Base-by-base conservation (phyloP, 164 flowering plant species). In the Annona squamosa region DNA sequence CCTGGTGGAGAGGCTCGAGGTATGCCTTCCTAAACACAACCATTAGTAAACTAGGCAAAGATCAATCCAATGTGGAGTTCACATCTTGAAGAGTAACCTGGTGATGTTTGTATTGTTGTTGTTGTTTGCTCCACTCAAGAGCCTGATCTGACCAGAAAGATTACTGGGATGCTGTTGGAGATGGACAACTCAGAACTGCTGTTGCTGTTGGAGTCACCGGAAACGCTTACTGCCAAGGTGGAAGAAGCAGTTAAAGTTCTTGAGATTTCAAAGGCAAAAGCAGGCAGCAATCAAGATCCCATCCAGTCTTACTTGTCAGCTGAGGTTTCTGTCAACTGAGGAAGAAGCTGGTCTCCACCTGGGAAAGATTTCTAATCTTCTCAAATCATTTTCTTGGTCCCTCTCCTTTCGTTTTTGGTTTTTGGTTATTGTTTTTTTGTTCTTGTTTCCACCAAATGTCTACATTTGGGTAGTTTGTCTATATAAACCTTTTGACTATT, bases 101-200 rank as follows among this genome's bases (percentile, higher is more conserved):
- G 13, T 6, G 7, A 6, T 9, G 13, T 26, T 57, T 16, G 0
- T 26, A 4, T 4, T 2, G 13, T 2, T 2, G 16, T 77, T 44
- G 18, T 57, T 48, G 63, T 3, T 63, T 83, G 81, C 91, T 26
- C 37, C 37, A 26, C 37, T 26, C 37, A 26, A 26, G 37, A 91
- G 97, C 83, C 81, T 75, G 93, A 89, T 17, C 88, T 86, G 68
- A 91, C 86, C 26, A 83, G 87, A 7, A 93, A 93, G 77, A 90
- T 91, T 19, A 94, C 96, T 0, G 97, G 98, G 47, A 94, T 91
- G 97, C 84, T 94, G 18, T 74, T 94, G 80, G 98, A 94, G 87
- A 91, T 93, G 96, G 97, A 90, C 84, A 91, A 90, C 75, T 68
- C 89, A 0, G 97, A 91, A 73, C 65, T 94, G 74, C 85, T 94